phyloP scores from a whole-genome alignment of 169 alveolate genomes.

The Ichthyophthirius multifiliis region DNA sequence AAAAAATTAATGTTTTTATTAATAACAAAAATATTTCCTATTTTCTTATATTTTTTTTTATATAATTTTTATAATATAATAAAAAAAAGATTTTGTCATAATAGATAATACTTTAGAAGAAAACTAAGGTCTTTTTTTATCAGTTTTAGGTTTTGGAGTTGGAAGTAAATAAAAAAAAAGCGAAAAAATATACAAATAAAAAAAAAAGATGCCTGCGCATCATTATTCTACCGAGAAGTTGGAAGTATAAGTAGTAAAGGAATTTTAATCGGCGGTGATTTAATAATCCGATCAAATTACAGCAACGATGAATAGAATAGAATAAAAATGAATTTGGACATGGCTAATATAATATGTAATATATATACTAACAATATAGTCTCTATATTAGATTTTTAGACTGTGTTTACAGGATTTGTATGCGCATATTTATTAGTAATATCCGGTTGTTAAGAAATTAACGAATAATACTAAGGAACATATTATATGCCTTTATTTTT shows the following conservation, averaged over 20 bases:
- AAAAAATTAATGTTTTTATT: too few species aligned
- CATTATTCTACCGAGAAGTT: neutral
- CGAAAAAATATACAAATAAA: too few species aligned
- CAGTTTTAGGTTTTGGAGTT: neutral
- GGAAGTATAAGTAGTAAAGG: neutral
- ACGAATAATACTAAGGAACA: neutral
- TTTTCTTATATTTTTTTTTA: too few species aligned
- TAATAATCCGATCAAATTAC: neutral
- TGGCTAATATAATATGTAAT: neutral
- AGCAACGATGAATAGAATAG: neutral
- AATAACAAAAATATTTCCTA: too few species aligned
- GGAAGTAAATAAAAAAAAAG: too few species aligned
- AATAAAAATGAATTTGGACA: neutral
- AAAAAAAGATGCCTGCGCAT: neutral
- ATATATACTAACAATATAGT: neutral
- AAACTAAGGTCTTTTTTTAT: neutral
- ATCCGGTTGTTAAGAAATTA: neutral
- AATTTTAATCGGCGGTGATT: neutral
- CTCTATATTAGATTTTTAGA: neutral
- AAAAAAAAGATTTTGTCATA: too few species aligned
- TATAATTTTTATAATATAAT: too few species aligned
- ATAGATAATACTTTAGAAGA: neutral
- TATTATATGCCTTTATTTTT: neutral
- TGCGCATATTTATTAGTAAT: neutral
- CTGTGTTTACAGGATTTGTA: neutral